Evolutionary conservation across 148 eudicot species (phyloP).

Genomic region (Rhododendron vialii): DNA sequence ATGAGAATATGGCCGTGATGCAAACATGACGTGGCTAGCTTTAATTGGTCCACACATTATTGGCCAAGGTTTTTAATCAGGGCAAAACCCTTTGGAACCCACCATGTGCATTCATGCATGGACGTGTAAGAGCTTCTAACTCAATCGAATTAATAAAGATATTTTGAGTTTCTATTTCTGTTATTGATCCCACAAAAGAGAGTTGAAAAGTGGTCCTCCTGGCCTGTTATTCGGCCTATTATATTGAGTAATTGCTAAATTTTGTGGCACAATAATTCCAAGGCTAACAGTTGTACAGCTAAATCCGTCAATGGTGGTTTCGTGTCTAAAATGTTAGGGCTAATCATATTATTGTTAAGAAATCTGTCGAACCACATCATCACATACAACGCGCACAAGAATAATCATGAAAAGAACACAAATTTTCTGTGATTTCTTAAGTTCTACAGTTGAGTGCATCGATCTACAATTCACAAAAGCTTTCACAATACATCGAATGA

Average conservation of each 20-base stretch:
- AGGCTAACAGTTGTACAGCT: neutral
- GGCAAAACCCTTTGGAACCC: neutral
- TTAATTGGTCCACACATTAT: neutral
- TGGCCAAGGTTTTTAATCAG: neutral
- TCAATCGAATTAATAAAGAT: neutral
- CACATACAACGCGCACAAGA: no score
- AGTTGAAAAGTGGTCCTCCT: neutral
- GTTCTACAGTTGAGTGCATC: no score
- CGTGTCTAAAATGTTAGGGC: no score
- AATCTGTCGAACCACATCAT: no score
- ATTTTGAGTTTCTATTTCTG: neutral
- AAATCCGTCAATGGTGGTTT: no score
- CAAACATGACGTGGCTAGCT: neutral
- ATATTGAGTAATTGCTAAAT: neutral
- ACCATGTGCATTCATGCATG: neutral
- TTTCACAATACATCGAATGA: no score
- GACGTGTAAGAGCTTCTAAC: neutral
- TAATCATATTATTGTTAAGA: no score
- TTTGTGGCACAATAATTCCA: neutral
- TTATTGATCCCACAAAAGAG: neutral
- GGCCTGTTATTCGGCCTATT: neutral
- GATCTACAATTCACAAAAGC: no score
- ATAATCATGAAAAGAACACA: no score
- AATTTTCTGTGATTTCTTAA: no score
- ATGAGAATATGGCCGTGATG: no score